These are phyloP conservation scores for Candida boidinii DNA, from an alignment of 805 yeast genomes.

Conservation along the genomic window DNA sequence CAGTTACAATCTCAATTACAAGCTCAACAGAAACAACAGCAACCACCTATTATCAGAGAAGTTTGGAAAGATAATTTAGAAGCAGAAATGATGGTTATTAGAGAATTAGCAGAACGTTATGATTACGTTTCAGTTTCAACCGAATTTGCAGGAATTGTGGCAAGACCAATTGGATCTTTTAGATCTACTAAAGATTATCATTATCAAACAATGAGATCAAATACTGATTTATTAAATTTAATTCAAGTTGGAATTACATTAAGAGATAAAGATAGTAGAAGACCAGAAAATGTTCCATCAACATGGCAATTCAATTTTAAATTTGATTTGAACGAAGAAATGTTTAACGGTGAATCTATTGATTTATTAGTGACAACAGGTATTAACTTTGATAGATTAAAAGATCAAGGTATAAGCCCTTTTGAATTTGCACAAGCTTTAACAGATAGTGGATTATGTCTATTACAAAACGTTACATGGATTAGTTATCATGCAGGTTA, in stretches of 20 bases:
- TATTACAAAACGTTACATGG: constrained; percentile 73
- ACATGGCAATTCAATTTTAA: constrained; percentile 97
- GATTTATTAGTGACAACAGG: constrained; percentile 77
- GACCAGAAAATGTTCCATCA: constrained; percentile 54
- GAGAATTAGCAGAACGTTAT: constrained; percentile 49
- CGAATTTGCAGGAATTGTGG: constrained; percentile 93
- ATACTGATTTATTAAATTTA: constrained; percentile 78
- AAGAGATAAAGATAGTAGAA: constrained; percentile 59
- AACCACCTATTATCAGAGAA: constrained; percentile 51
- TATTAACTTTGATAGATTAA: constrained; percentile 68
- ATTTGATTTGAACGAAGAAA: constrained; percentile 68
- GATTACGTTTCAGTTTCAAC: constrained; percentile 67
- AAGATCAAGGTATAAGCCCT: constrained; percentile 68
- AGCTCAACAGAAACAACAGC: constrained; percentile 7
- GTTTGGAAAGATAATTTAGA: constrained; percentile 70
- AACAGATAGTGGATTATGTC: constrained; percentile 76
- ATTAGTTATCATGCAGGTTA: constrained; percentile 89
- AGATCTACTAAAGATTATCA: constrained; percentile 87
- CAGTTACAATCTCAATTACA: neutral
- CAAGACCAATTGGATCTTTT: constrained; percentile 92
- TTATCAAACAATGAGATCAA: constrained; percentile 88
- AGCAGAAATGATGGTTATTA: constrained; percentile 53
- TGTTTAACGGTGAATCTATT: constrained; percentile 82
- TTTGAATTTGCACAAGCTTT: constrained; percentile 76
- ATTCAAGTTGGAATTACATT: constrained; percentile 81